phyloP scores from a whole-genome alignment of 345 rosid species.

The Rhizophora apiculata region DNA sequence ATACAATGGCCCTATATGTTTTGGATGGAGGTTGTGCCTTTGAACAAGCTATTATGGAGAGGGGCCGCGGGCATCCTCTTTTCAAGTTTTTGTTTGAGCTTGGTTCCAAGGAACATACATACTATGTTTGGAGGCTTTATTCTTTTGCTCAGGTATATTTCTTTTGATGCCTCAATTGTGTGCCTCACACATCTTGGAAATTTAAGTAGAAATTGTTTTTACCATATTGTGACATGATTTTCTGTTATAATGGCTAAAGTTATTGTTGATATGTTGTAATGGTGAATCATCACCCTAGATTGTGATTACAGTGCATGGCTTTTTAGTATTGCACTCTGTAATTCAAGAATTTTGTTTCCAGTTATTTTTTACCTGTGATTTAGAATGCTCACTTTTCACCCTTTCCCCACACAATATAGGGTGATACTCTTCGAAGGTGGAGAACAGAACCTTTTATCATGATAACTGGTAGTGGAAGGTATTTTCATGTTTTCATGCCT shows the following conservation, averaged over 20 bases:
- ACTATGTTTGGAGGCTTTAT: conserved; percentile 96
- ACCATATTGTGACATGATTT: too few relatives aligned
- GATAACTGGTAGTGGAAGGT: conserved; percentile 99
- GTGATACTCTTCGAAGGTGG: conserved; percentile 98
- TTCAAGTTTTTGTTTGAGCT: conserved; percentile 91
- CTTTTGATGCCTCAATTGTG: not conserved
- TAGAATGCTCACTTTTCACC: too few relatives aligned
- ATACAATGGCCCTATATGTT: conserved; percentile 94
- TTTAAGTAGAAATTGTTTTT: not conserved
- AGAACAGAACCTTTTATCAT: conserved; percentile 97
- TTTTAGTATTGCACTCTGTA: too few relatives aligned
- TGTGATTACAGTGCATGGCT: too few relatives aligned
- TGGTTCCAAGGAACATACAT: conserved; percentile 92
- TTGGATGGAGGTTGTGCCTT: conserved; percentile 98
- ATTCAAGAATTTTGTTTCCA: too few relatives aligned
- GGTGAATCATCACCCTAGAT: too few relatives aligned
- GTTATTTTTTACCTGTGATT: too few relatives aligned
- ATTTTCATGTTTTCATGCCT: conserved; percentile 16
- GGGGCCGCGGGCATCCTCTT: conserved; percentile 94
- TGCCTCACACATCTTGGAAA: not conserved
- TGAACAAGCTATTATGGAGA: conserved; percentile 99
- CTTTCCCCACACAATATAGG: conserved; percentile 37
- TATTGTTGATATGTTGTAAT: too few relatives aligned
- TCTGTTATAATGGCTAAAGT: too few relatives aligned
- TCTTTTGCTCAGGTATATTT: conserved; percentile 87